Base-by-base conservation (phyloP, 2,329 filamentous ascomycete species). In the Didymella pinodella region DNA sequence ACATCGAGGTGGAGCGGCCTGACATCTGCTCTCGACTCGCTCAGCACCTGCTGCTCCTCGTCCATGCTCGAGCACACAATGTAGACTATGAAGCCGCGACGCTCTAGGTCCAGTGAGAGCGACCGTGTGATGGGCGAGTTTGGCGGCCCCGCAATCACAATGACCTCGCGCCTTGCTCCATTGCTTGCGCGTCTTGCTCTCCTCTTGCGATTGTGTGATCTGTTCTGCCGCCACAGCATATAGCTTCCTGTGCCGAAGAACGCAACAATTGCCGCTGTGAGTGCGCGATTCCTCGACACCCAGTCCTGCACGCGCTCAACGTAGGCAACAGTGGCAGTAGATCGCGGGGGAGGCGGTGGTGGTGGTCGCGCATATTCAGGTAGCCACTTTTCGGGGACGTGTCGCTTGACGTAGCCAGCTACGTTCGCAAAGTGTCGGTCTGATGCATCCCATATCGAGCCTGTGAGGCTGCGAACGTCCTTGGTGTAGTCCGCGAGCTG, bases 11-110 rank as follows among this genome's bases (percentile, higher is more conserved):
- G 87, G 57, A 99, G 80, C 7, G 94, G 88, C 63, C 90, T 86
- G 64, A 98, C 90, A 73, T 98, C 95, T 7, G 88, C 83, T 62
- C 92, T 85, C n/a, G 88, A 85, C 75, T 96, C 86, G 60, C 86
- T 85, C 60, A 91, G 86, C 14, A 98, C 88, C 63, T 90, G 80
- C 34, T 88, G 83, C 75, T 98, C 93, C 66, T 98, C 94, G 69
- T 97, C 91, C 59, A 88, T 80, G n/a, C 88, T 92, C 64, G 88
- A 90, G 70, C 93, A 94, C 0, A 96, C 91, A 60, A 99, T 84
- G 76, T 93, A 99, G 55, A 98, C 92, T 61, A 98, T 91, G 76
- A 96, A 98, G 4, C 95, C 95, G 64, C 93, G 87, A 59, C 93
- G 85, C 79, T 98, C 95, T 66, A 99, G 82, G 73, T 99, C 95